A percentile compares a stretch with the other conserved stretches of the same genome.
Evolutionary conservation across 192 early-diverging fungal species (phyloP).

Genomic region (Coemansia sp.): DNA sequence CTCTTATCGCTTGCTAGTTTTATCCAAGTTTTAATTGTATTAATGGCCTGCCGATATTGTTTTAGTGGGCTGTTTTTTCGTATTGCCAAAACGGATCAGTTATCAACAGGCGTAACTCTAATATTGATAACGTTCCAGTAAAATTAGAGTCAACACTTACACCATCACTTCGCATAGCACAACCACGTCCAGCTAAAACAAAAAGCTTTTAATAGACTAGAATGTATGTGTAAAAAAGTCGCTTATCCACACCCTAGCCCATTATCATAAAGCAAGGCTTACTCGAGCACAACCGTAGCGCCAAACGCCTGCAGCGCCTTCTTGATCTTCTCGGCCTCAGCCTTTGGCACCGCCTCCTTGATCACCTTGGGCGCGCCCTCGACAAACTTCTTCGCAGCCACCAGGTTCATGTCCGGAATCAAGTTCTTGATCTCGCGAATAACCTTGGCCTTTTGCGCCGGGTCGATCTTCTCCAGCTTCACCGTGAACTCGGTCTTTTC

Average conservation of each 20-base stretch:
- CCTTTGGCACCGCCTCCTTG: slow-evolving; percentile 84
- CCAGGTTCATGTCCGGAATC: slow-evolving; percentile 89
- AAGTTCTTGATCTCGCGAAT: slow-evolving; percentile 97
- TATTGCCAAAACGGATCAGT: no score
- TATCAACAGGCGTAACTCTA: no score
- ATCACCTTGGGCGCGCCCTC: slow-evolving; percentile 96
- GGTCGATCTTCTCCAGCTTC: slow-evolving; percentile 93
- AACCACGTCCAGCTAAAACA: background rate
- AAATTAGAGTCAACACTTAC: no score
- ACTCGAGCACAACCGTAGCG: slow-evolving; percentile 92
- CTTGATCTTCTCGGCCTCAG: slow-evolving; percentile 98
- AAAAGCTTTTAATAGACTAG: background rate
- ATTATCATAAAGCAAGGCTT: background rate
- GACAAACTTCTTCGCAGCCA: slow-evolving; percentile 99
- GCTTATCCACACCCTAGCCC: background rate
- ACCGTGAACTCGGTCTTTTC: slow-evolving; percentile 96
- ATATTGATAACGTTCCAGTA: no score
- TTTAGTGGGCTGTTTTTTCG: no score
- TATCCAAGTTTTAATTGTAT: no score
- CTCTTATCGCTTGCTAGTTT: no score
- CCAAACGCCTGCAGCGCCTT: slow-evolving; percentile 89
- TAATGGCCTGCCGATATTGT: no score
- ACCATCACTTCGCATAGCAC: no score
- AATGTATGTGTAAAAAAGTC: no score
- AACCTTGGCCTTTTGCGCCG: slow-evolving; percentile 93